Conservation (phyloP, 345 rosid genomes). For the Triadica sebifera region DNA sequence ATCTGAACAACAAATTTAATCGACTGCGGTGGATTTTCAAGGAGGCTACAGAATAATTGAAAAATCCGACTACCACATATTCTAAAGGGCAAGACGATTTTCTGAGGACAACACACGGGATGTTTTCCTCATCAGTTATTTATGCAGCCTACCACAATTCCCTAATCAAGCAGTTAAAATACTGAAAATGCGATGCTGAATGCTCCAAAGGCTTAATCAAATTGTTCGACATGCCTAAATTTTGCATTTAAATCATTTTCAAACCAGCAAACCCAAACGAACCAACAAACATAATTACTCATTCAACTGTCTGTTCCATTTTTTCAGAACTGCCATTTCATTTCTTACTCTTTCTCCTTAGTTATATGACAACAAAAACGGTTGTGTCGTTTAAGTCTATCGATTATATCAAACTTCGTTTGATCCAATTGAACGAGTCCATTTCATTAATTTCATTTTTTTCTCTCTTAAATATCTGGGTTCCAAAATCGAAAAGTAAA, state of each 20-base stretch:
- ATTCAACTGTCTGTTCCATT: background rate
- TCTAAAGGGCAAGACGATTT: no score
- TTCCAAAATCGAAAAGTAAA: background rate
- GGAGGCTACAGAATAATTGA: no score
- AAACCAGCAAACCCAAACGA: background rate
- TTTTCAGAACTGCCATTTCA: no score
- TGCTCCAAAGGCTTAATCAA: background rate
- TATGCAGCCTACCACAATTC: no score
- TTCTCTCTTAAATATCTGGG: background rate
- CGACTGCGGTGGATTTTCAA: no score
- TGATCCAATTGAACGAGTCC: background rate
- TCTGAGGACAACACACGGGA: no score
- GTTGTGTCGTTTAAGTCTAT: background rate
- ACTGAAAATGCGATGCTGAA: background rate
- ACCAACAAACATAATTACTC: background rate
- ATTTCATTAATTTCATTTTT: background rate
- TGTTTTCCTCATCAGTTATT: no score
- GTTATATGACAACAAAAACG: conserved; percentile 6
- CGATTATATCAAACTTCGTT: background rate
- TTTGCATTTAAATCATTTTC: background rate
- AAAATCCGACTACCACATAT: no score
- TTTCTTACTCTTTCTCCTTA: no score
- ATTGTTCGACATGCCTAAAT: conserved; percentile 7
- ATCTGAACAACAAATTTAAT: no score
- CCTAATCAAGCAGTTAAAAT: background rate